These are phyloP conservation scores for Penicillium hordei DNA, from an alignment of 2,329 filamentous ascomycete species.

Conservation along the genomic window DNA sequence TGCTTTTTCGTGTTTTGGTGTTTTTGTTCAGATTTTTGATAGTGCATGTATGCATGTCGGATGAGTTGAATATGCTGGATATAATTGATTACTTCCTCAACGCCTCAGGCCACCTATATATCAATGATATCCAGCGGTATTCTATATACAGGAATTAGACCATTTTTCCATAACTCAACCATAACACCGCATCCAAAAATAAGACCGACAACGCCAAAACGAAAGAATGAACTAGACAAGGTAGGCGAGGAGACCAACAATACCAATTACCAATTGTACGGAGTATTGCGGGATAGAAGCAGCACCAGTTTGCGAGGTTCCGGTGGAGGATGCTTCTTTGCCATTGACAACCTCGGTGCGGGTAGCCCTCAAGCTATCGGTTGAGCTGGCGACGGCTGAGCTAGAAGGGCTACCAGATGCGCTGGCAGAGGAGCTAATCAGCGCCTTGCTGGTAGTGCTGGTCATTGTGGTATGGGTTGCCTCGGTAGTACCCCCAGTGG, in stretches of 20 bases:
- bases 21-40: background rate
- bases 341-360: conserved; percentile 8
- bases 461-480: conserved; percentile 35
- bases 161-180: conserved; percentile 2
- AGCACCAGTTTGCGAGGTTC: conserved; percentile 17
- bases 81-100: conserved; percentile 14
- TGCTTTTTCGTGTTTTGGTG: background rate
- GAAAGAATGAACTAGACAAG: conserved; percentile 24
- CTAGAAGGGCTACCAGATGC: conserved; percentile 20
- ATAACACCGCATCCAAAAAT: background rate
- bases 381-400: conserved; percentile 20
- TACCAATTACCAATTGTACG: conserved; percentile 33
- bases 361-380: conserved; percentile 14
- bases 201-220: background rate
- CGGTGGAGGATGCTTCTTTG: conserved; percentile 17
- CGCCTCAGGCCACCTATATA: conserved; percentile 15
- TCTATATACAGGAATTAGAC: conserved; percentile 25
- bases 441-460: conserved; percentile 62
- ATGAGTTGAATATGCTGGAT: background rate
- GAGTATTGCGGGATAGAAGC: conserved; percentile 33
- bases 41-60: background rate
- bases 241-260: conserved; percentile 35
- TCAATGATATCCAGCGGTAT: conserved; percentile 19
- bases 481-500: background rate
- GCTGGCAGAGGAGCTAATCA: conserved; percentile 28